Evolutionary conservation across 495 filamentous ascomycete genomes (phyloP), one percentile per base, ranked within the genome.

Genomic region (Jackrogersella minutella): DNA sequence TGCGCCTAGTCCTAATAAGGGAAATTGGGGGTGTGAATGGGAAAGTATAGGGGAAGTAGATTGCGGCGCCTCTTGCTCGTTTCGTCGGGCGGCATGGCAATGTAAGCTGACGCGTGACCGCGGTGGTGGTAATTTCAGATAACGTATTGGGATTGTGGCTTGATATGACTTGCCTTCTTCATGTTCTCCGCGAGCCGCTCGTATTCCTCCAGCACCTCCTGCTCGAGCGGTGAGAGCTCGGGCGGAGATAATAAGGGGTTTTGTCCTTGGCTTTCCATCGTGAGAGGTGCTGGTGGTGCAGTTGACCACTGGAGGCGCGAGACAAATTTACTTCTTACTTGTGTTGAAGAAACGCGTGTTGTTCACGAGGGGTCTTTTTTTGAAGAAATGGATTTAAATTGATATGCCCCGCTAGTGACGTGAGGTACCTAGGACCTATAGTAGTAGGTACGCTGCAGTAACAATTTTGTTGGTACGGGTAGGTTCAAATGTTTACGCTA

Each of bases 171-270:
- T 76, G 94, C 95, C 81, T 88, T 90, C 72, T 97, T 96, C 81
- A 98, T 90, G 73, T 97, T 98, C 69, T 89, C 87, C 1, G 94
- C 85, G 21, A 99, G 78, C 17, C 90, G 87, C 55, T 93, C 82
- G 71, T 99, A 99, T 77, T 97, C 95, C 36, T 97, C 92, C 0
- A 99, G 82, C 1, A 99, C 88, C 74, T 97, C 93, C 78, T 97
- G 93, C 79, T 99, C 93, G 7, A 95, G 85, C 4, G 92, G 89
- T 0, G 90, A 84, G 58, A 91, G 85, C 60, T 85, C 82, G 9
- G 80, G 80, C n/a, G 75, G 74, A 24, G 78, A 72, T 44, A 75
- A 66, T 52, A 76, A 57, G 64, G 75, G 39, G 55, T 68, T 66
- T 7, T 59, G 50, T 22, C 51, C 26, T 16, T 70, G 69, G 33